These are phyloP conservation scores for Skeletonema marinoi DNA, from an alignment of 108 stramenopile species.

Conservation along the genomic window DNA sequence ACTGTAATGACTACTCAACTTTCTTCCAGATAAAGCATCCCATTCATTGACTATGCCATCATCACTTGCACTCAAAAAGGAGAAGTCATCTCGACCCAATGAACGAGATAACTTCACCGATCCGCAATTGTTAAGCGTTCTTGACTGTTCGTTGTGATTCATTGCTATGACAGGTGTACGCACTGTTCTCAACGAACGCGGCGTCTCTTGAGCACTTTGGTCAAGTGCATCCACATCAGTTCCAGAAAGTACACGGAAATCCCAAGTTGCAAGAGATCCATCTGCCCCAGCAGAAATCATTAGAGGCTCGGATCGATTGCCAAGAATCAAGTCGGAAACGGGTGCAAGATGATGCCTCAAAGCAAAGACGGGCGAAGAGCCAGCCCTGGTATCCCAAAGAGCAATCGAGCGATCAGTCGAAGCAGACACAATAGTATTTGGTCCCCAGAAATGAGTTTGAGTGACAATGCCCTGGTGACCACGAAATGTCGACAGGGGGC, in stretches of 20 bases:
- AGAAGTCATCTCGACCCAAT: slow-evolving; percentile 47
- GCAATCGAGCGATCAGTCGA: slow-evolving; percentile 84
- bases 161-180: slow-evolving; percentile 58
- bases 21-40: slow-evolving; percentile 66
- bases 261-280: slow-evolving; percentile 86
- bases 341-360: slow-evolving; percentile 79
- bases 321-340: slow-evolving; percentile 77
- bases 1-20: slow-evolving; percentile 49
- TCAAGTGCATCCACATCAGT: slow-evolving; percentile 9
- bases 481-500: slow-evolving; percentile 59
- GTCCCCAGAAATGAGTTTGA: slow-evolving; percentile 80
- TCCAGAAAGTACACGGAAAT: slow-evolving; percentile 74
- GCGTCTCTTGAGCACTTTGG: background rate
- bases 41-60: slow-evolving; percentile 82
- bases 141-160: slow-evolving; percentile 32
- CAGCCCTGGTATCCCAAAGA: slow-evolving; percentile 83
- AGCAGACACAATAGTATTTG: slow-evolving; percentile 84
- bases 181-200: slow-evolving; percentile 45
- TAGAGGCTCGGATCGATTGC: slow-evolving; percentile 74
- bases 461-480: slow-evolving; percentile 89
- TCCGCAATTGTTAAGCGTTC: slow-evolving; percentile 38
- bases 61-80: slow-evolving; percentile 62
- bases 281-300: slow-evolving; percentile 83
- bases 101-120: slow-evolving; percentile 34
- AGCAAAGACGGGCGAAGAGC: slow-evolving; percentile 70